Evolutionary conservation across 495 filamentous ascomycete species (phyloP).

Genomic region (Pyrenula aspistea): DNA sequence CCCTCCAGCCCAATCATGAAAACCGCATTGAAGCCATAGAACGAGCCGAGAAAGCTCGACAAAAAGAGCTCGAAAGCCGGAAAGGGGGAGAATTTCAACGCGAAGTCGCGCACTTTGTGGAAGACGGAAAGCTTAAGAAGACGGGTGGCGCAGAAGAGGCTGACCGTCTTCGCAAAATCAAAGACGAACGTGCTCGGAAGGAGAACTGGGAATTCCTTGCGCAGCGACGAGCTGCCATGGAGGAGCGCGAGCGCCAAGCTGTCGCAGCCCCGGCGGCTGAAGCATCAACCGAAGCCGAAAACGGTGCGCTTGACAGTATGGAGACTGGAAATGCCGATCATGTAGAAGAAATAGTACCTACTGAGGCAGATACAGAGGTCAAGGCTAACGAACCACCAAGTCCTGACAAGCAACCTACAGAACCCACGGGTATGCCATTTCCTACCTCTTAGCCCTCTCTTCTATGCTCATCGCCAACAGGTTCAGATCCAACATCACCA

Average conservation of each 20-base stretch:
- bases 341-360: conserved; percentile 15
- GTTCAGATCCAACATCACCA: conserved; percentile 6
- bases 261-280: conserved; percentile 6
- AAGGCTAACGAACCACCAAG: background rate
- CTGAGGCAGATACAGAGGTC: conserved; percentile 2
- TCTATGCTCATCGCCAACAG: background rate
- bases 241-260: conserved; percentile 12
- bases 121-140: conserved; percentile 90
- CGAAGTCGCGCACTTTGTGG: conserved; percentile 78
- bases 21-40: conserved; percentile 88
- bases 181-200: conserved; percentile 76
- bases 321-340: conserved; percentile 1
- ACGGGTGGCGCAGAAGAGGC: conserved; percentile 88
- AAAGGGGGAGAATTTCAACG: conserved; percentile 72
- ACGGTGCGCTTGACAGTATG: conserved; percentile 2
- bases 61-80: conserved; percentile 74
- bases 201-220: conserved; percentile 72
- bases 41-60: conserved; percentile 76
- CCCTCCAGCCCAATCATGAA: conserved; percentile 91
- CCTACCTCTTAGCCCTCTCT: background rate
- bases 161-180: conserved; percentile 69
- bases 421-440: conserved; percentile 7
- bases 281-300: conserved; percentile 17
- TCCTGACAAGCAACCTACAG: conserved; percentile 3
- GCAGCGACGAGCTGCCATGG: conserved; percentile 32